Percentiles rank a stretch among this genome's conserved stretches.
These are phyloP conservation scores for Plasmodium vivax DNA, from an alignment of 169 alveolate genomes.

Conservation along the genomic window DNA sequence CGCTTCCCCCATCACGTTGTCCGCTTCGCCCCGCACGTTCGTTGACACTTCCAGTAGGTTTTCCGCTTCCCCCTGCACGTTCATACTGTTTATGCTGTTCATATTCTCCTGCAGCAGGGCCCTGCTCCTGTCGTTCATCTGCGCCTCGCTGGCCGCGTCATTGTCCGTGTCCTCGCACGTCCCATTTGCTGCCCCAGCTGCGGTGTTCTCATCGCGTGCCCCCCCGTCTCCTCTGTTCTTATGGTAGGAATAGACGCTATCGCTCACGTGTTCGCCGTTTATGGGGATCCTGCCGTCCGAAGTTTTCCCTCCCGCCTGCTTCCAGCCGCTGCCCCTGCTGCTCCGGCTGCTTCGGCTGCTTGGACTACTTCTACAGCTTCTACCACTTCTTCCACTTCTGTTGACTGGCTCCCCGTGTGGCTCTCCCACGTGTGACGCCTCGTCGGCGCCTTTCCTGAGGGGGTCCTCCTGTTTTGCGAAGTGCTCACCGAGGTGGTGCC, in stretches of 20 bases:
- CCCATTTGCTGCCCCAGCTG: not conserved
- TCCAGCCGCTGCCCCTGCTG: not conserved
- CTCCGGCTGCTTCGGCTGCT: not conserved
- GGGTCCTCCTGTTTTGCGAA: not conserved
- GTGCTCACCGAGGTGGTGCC: not conserved
- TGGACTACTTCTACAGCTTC: too few relatives aligned
- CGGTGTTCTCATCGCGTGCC: not conserved
- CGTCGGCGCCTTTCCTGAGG: not conserved
- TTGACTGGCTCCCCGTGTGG: not conserved
- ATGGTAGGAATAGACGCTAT: not conserved
- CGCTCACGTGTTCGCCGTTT: not conserved
- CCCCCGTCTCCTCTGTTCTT: not conserved
- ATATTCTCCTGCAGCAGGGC: not conserved
- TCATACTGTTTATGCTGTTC: constrained; percentile 6
- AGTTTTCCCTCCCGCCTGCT: not conserved
- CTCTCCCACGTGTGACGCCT: not conserved
- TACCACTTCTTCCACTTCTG: not conserved
- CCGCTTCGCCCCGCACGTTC: not conserved
- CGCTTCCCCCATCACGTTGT: too few relatives aligned
- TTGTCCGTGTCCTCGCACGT: not conserved
- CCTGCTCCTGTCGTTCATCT: constrained; percentile 2
- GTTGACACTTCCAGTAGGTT: not conserved
- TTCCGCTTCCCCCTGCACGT: not conserved
- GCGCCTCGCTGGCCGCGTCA: not conserved
- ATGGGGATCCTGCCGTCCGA: not conserved